Base-by-base conservation (phyloP, 192 early-diverging fungal species). In the Backusella liffmaniae region DNA sequence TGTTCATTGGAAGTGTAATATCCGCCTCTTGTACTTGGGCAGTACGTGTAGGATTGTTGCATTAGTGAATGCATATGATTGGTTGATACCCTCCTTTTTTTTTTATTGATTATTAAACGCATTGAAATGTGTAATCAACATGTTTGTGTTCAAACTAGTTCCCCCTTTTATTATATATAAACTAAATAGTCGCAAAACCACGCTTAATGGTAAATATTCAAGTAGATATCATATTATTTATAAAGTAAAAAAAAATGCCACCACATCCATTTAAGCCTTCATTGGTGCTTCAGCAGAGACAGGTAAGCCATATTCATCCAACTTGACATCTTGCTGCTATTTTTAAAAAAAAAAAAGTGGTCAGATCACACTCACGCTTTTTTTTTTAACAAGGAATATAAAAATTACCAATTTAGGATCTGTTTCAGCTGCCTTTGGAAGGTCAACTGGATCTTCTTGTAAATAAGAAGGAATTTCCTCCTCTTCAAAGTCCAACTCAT, bases 391-490 rank as follows among this genome's bases (percentile, higher is more conserved):
- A 32, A 62, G 32, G 36, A 9, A 21, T 42, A 32, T 72, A 59
- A 1, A 37, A 18, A 26, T 77, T 88, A 87, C 89, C 76, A 86
- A 78, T 67, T 49, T 75, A n/a, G 81, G 67, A 26, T 89, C 85
- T 32, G 84, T 79, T 68, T 88, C 85, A 29, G 77, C 69, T 32
- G 84, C 81, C 15, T 80, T 85, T 9, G 86, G 86, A 41, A 88
- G 76, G 21, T 88, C 88, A 13, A 82, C 77, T 32, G 82, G 62
- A 30, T 87, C 81, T n/a, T 96, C 94, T 76, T 95, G 92, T 34
- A 97, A 80, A 82, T 97, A 97, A 30, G 91, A 92, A 15, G 95
- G 95, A 65, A 91, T 86, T 37, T 91, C 92, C 67, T 94, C 94
- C 44, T 96, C 94, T 56, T 93, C 90, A 39, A 93, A 86, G 42